Evolutionary conservation across 352 stramenopile genomes (phyloP), one percentile per base, ranked within the genome.

Genomic region (Aphanomyces cochlioides): DNA sequence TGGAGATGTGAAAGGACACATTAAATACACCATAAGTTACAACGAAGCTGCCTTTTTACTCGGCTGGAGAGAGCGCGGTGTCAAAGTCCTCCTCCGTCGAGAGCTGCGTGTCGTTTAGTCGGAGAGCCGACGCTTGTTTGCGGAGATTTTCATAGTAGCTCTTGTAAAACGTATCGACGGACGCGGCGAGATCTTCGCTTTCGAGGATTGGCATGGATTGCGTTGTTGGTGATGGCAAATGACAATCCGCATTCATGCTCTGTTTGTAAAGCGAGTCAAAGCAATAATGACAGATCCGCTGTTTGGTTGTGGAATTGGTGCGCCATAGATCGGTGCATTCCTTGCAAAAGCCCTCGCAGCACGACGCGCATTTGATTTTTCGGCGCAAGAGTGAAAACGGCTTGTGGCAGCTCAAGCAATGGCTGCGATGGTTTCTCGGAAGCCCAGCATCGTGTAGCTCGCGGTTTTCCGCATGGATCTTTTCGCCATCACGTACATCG

Each of bases 271-370:
- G 13, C 8, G 50, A 10, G n/a, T 58, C 37, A 34, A 58, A 58
- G 50, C 50, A 58, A 34, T 58, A 58, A 19, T 21, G 50, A 34
- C 50, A 58, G 8, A 34, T 58, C n/a, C 50, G 50, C 50, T 58
- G 28, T 28, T 28, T 28, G 28, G 28, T 28, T 28, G 28, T 28
- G 28, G 28, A 0, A 28, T 28, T 28, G 28, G 28, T 28, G 28
- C 28, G 28, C 28, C 28, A 28, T 28, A 28, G 28, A 28, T 58
- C 8, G 50, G 50, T 58, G 3, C 50, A 58, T n/a, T 58, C 50
- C n/a, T 58, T 58, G 50, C n/a, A 58, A 58, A 58, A 58, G n/a
- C 50, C 50, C n/a, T 58, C 50, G 50, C n/a, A n/a, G 50, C 50
- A 58, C n/a, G 8, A n/a, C 1, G 45, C n/a, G 45, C 45, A 53